Evolutionary conservation across 306 rosid species (phyloP).

Genomic region (Boehmeria nivea): DNA sequence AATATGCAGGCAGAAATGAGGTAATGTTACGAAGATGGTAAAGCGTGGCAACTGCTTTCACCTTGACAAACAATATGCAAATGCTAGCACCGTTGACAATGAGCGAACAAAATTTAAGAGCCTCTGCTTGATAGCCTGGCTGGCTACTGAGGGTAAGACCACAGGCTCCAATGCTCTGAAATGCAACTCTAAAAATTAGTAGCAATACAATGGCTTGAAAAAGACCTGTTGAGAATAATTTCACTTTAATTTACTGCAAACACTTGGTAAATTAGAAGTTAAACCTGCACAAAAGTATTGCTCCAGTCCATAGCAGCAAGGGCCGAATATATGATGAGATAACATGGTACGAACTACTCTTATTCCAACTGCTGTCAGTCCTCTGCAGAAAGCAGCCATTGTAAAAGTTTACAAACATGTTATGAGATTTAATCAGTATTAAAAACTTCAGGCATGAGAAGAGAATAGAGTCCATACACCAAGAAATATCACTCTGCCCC

Average conservation of each 20-base stretch:
- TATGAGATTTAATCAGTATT: conserved; percentile 17
- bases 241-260: conserved; percentile 4
- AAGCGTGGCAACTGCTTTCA: conserved; percentile 20
- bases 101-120: conserved; percentile 70
- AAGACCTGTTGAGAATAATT: background rate
- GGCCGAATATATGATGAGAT: conserved; percentile 81
- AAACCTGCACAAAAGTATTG: conserved; percentile 83
- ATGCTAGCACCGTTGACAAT: conserved; percentile 82
- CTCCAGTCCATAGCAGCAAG: conserved; percentile 82
- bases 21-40: background rate
- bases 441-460: conserved; percentile 9
- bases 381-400: conserved; percentile 43
- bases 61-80: conserved; percentile 87
- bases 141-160: conserved; percentile 63
- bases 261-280: conserved; percentile 8
- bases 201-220: conserved; percentile 11
- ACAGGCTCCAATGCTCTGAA: conserved; percentile 88
- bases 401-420: conserved; percentile 18
- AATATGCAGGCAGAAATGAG: background rate
- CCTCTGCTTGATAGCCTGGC: conserved; percentile 86
- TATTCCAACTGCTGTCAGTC: conserved; percentile 74
- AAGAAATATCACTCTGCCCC: conserved; percentile 61
- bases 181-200: conserved; percentile 26
- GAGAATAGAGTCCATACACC: conserved; percentile 45
- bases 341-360: conserved; percentile 55